Evolutionary conservation across 768 basidiomycete species (phyloP).

Genomic region (Russula ochroleuca): DNA sequence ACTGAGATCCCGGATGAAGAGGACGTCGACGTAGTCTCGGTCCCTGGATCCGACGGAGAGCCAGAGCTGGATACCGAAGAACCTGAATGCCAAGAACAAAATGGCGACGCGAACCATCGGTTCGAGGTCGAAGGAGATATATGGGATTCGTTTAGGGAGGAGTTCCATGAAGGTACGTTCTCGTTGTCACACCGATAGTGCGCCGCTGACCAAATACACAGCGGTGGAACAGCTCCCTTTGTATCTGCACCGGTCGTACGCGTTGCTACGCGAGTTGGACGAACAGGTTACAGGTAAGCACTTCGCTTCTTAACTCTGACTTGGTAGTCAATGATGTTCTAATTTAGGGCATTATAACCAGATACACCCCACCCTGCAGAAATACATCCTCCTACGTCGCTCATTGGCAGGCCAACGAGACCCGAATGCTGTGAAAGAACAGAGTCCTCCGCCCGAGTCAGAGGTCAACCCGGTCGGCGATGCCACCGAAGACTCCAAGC

Average conservation of each 20-base stretch:
- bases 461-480: background rate
- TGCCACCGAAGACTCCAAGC: background rate
- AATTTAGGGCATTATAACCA: constrained; percentile 19
- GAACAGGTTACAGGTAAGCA: constrained; percentile 23
- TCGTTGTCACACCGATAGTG: background rate
- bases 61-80: background rate
- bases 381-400: constrained; percentile 21
- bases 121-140: constrained; percentile 17
- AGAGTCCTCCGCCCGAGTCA: background rate
- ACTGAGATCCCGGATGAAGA: constrained; percentile 3
- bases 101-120: background rate
- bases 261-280: constrained; percentile 25
- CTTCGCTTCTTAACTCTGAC: background rate
- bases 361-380: constrained; percentile 18
- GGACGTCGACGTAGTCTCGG: background rate
- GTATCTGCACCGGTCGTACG: constrained; percentile 25
- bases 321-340: background rate
- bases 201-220: background rate
- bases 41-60: constrained; percentile 5
- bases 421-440: background rate
- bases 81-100: background rate
- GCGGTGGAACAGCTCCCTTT: constrained; percentile 27
- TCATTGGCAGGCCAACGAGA: constrained; percentile 5
- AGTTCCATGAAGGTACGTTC: constrained; percentile 23
- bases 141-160: constrained; percentile 25